Base-by-base conservation (phyloP, 2,329 filamentous ascomycete genomes). In the Colletotrichum tropicicola region DNA sequence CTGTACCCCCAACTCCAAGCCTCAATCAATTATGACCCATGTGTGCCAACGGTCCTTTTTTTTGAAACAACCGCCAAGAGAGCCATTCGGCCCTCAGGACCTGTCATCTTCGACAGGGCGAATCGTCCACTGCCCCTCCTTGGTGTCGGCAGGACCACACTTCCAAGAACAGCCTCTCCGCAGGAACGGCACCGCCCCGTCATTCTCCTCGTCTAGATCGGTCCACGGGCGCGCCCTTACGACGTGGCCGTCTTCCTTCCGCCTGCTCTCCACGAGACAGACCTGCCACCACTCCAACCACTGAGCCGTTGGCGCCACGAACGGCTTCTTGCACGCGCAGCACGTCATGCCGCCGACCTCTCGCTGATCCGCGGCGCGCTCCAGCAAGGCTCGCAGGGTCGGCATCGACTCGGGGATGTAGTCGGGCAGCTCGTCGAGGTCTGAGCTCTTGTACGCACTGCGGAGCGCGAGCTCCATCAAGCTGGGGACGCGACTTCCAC, bases 231-330 rank as follows among this genome's bases (percentile, higher is more conserved):
- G 45, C 7, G 47, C 43, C 23, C 49, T 52, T 13, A 67, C 41
- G 47, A 57, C 45, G 15, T 56, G 39, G 13, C 43, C 52, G 13
- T 65, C 49, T 4, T 41, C 43, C 4, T 2, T 32, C 21, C 21
- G 23, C 56, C 7, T 66, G 12, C 68, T 71, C 23, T 68, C 65
- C 23, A 80, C 37, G 19, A 62, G 35, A 28, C 62, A 65, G 6
- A 65, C 58, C 61, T 84, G 80, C 73, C 85, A 87, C 85, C 88
- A 91, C 70, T 91, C 89, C 7, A 91, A 75, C 88, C 89, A 91
- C 70, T 88, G 82, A 0, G 84, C 78, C 4, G 82, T 74, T 3
- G 88, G 84, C 21, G 85, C 77, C 6, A 88, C 76, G 4, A 85
- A 81, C 8, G 73, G 71, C 27, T 81, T 80, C 23, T 74, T 69